phyloP scores from a whole-genome alignment of 2,329 filamentous ascomycete genomes.

The Fusarium sp. region DNA sequence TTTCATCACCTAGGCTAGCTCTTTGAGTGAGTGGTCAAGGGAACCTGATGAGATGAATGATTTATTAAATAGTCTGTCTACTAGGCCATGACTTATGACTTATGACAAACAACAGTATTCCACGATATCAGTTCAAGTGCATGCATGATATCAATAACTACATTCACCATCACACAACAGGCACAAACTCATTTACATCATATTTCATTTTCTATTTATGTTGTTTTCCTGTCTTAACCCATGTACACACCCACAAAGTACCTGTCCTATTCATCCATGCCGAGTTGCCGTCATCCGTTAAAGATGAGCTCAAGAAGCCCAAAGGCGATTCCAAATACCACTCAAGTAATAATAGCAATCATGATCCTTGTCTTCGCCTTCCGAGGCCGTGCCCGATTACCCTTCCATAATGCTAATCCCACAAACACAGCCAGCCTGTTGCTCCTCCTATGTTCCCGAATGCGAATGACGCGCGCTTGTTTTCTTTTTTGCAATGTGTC shows the following conservation, averaged over 20 bases:
- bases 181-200: neutral
- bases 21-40: constrained; percentile 9
- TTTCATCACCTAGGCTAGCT: constrained; percentile 3
- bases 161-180: neutral
- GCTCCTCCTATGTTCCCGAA: constrained; percentile 9
- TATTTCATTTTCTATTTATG: constrained; percentile 16
- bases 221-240: constrained; percentile 1
- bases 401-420: constrained; percentile 14
- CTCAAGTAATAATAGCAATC: neutral
- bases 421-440: constrained; percentile 4
- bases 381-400: neutral
- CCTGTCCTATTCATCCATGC: neutral
- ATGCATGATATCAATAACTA: neutral
- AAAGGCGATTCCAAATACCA: neutral
- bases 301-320: constrained; percentile 6
- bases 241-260: neutral
- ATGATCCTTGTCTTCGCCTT: neutral
- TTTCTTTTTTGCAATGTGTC: neutral
- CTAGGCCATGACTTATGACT: neutral
- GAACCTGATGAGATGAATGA: constrained; percentile 1
- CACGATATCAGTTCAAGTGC: neutral
- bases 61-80: neutral
- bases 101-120: neutral
- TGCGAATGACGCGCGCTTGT: neutral
- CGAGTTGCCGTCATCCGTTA: neutral